These are phyloP conservation scores for Rauvolfia tetraphylla DNA, from an alignment of 257 asterid species.

Conservation along the genomic window DNA sequence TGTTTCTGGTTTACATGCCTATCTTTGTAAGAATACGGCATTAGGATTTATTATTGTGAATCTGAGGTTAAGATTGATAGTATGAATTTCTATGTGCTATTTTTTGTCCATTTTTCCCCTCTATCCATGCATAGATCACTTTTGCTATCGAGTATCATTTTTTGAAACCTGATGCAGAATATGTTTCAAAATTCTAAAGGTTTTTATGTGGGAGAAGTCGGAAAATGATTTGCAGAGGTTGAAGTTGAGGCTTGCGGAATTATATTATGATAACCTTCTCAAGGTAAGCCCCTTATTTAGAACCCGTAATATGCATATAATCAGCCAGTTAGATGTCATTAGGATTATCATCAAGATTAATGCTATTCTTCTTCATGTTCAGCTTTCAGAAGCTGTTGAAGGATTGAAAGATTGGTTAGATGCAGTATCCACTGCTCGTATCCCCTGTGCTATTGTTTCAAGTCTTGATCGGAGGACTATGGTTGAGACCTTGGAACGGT, in stretches of 20 bases:
- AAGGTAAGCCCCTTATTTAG: slow-evolving; percentile 39
- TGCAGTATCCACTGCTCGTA: slow-evolving; percentile 78
- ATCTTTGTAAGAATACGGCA: background rate
- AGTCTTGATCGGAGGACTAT: slow-evolving; percentile 77
- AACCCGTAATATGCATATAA: background rate
- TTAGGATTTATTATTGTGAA: background rate
- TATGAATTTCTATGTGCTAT: background rate
- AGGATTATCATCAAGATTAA: slow-evolving; percentile 1
- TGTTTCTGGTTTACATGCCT: background rate
- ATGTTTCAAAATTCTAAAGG: slow-evolving; percentile 41
- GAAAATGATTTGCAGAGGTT: slow-evolving; percentile 61
- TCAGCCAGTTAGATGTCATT: background rate
- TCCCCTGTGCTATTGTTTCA: slow-evolving; percentile 97
- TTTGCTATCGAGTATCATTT: background rate
- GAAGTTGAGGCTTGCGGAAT: slow-evolving; percentile 66
- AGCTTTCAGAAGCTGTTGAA: slow-evolving; percentile 80
- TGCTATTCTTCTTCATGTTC: slow-evolving; percentile 12
- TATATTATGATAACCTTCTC: slow-evolving; percentile 67
- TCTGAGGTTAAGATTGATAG: background rate
- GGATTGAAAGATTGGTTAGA: slow-evolving; percentile 95
- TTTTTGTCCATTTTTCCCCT: background rate
- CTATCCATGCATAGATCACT: background rate
- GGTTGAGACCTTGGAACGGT: slow-evolving; percentile 67
- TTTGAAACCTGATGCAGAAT: background rate
- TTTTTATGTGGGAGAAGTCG: slow-evolving; percentile 51